Conservation (phyloP, 1,284 basidiomycete species). For the Volvariella surrecta region DNA sequence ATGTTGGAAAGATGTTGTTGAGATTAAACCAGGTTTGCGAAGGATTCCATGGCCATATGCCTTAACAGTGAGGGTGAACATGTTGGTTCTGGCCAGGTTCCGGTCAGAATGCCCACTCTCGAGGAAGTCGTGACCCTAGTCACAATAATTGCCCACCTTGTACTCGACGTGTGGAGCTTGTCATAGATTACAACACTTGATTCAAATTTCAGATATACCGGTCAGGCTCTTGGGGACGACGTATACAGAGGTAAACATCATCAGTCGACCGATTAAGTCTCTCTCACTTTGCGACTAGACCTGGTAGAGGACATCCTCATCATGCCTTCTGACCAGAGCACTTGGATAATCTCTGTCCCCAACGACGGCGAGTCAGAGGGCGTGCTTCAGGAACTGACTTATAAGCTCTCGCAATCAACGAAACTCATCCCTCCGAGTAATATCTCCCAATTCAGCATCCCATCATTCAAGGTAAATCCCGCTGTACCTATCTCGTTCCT, state of each 20-base stretch:
- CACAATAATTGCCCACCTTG: no score
- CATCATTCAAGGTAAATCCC: constrained; percentile 65
- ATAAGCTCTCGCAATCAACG: constrained; percentile 47
- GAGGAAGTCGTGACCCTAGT: no score
- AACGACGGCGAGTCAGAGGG: constrained; percentile 71
- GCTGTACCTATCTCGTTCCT: constrained; percentile 8
- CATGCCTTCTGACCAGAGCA: constrained; percentile 84
- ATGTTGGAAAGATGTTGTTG: not conserved
- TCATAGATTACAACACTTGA: no score
- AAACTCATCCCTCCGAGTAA: constrained; percentile 35
- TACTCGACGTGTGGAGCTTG: no score
- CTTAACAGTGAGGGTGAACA: constrained; percentile 1
- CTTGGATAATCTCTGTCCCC: constrained; percentile 73
- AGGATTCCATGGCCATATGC: not conserved
- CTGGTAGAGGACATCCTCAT: not conserved
- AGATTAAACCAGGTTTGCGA: not conserved
- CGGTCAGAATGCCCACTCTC: no score
- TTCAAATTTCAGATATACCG: no score
- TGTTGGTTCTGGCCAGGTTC: constrained; percentile 8
- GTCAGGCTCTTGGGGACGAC: no score
- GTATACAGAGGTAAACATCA: constrained; percentile 12
- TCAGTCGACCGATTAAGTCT: not conserved
- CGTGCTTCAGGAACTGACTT: constrained; percentile 49
- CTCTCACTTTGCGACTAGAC: no score
- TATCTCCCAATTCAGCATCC: constrained; percentile 55